A percentile compares a stretch with the other conserved stretches of the same genome.
These are phyloP conservation scores for Cytospora leucostoma DNA, from an alignment of 2,329 filamentous ascomycete species.

Conservation along the genomic window DNA sequence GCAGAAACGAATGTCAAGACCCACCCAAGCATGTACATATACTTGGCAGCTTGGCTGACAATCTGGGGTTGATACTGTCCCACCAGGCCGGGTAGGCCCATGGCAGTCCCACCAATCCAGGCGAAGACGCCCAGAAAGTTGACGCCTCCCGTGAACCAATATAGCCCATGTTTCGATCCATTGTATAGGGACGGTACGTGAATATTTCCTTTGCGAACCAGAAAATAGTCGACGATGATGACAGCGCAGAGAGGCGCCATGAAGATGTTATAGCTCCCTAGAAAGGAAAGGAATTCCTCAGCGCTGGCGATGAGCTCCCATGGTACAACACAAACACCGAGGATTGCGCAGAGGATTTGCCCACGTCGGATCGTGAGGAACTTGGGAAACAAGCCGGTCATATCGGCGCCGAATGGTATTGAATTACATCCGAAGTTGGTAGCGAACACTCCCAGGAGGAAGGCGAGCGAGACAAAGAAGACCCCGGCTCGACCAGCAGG, in stretches of 20 bases:
- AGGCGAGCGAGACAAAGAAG: constrained; percentile 35
- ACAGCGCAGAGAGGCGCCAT: constrained; percentile 32
- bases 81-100: constrained; percentile 36
- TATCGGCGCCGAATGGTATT: constrained; percentile 44
- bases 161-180: constrained; percentile 33
- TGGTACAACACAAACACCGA: constrained; percentile 35
- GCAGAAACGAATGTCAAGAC: constrained; percentile 35
- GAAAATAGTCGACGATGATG: constrained; percentile 40
- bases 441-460: constrained; percentile 42
- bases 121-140: constrained; percentile 35
- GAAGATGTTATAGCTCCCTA: constrained; percentile 35
- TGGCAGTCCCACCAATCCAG: constrained; percentile 32
- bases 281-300: constrained; percentile 32
- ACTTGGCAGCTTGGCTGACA: constrained; percentile 31
- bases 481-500: constrained; percentile 36
- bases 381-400: constrained; percentile 43
- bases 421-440: constrained; percentile 47
- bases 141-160: constrained; percentile 39
- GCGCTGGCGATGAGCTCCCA: constrained; percentile 35
- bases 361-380: constrained; percentile 47
- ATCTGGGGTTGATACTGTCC: constrained; percentile 34
- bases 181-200: constrained; percentile 37
- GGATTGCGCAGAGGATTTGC: constrained; percentile 43
- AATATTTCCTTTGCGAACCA: constrained; percentile 38
- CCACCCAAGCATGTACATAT: constrained; percentile 39